Evolutionary conservation across 2,329 filamentous ascomycete genomes (phyloP).

Genomic region (Juglanconis sp.): DNA sequence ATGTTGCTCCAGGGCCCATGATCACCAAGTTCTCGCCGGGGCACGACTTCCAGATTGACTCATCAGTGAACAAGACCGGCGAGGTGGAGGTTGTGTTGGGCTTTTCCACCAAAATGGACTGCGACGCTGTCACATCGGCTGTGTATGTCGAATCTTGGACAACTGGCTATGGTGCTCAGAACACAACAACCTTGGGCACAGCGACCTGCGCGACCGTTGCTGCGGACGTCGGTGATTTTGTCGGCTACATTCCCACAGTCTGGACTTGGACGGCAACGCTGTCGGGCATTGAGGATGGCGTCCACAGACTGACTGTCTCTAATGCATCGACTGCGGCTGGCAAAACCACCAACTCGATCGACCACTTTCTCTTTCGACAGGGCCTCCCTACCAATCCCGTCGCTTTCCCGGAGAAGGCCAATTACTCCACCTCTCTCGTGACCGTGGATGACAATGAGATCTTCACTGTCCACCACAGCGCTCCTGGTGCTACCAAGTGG

Average conservation of each 20-base stretch:
- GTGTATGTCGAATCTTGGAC: constrained; percentile 53
- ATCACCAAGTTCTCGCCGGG: constrained; percentile 58
- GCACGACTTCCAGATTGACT: constrained; percentile 53
- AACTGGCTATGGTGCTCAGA: constrained; percentile 25
- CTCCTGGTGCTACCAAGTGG: constrained; percentile 57
- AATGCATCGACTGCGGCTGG: constrained; percentile 45
- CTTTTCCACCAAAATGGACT: constrained; percentile 59
- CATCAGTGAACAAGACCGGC: constrained; percentile 26
- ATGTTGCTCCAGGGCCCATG: constrained; percentile 49
- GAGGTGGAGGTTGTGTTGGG: constrained; percentile 45
- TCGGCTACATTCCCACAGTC: constrained; percentile 48
- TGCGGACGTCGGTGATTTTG: constrained; percentile 31
- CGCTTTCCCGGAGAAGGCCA: constrained; percentile 51
- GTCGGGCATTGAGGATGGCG: constrained; percentile 49
- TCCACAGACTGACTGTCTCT: constrained; percentile 54
- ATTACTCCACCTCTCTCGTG: constrained; percentile 49
- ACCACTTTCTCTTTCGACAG: constrained; percentile 55
- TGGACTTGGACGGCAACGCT: constrained; percentile 42
- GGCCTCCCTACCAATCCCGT: constrained; percentile 57
- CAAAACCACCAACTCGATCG: constrained; percentile 46
- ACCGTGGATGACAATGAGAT: constrained; percentile 30
- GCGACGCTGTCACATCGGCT: constrained; percentile 44
- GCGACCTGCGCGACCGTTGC: constrained; percentile 7
- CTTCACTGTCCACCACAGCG: constrained; percentile 51
- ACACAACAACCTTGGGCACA: constrained; percentile 1